Conservation (phyloP, 352 stramenopile species). For the Phytophthora fragariaefolia region DNA sequence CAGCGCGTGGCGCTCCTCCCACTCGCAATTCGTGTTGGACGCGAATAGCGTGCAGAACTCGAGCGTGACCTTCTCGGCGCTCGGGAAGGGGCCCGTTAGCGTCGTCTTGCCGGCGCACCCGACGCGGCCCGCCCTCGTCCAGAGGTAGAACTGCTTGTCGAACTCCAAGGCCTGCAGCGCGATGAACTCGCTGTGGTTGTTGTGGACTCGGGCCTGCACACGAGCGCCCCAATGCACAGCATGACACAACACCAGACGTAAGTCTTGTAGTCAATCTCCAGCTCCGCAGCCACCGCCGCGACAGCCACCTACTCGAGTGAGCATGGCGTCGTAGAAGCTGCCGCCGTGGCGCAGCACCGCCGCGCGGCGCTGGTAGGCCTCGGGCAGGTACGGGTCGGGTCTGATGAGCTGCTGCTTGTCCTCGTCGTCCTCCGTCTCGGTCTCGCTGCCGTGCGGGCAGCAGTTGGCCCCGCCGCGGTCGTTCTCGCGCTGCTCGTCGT, state of each 20-base stretch:
- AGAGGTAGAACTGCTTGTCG: slow-evolving; percentile 58
- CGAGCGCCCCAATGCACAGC: not conserved
- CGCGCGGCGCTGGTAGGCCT: slow-evolving; percentile 47
- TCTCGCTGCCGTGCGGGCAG: slow-evolving; percentile 22
- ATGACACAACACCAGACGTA: slow-evolving; percentile 15
- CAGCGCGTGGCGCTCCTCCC: slow-evolving; percentile 60
- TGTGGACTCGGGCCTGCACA: slow-evolving; percentile 57
- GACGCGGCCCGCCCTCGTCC: slow-evolving; percentile 54
- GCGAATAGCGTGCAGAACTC: slow-evolving; percentile 61
- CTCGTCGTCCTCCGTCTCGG: slow-evolving; percentile 31
- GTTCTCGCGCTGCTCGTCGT: slow-evolving; percentile 24
- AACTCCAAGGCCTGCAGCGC: slow-evolving; percentile 64
- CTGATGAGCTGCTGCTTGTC: slow-evolving; percentile 42
- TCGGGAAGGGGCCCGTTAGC: slow-evolving; percentile 50
- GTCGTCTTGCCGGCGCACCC: slow-evolving; percentile 52
- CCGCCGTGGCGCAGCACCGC: slow-evolving; percentile 46
- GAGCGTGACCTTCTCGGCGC: slow-evolving; percentile 41
- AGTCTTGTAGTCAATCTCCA: slow-evolving; percentile 14
- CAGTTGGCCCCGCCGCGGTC: slow-evolving; percentile 14
- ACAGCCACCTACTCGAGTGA: slow-evolving; percentile 54
- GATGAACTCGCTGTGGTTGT: slow-evolving; percentile 75
- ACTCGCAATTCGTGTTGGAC: slow-evolving; percentile 58
- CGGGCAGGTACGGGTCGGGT: slow-evolving; percentile 60
- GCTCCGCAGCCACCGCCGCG: not conserved
- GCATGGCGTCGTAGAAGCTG: slow-evolving; percentile 66